Conservation (phyloP, 345 rosid species). For the Ceriops zippeliana region DNA sequence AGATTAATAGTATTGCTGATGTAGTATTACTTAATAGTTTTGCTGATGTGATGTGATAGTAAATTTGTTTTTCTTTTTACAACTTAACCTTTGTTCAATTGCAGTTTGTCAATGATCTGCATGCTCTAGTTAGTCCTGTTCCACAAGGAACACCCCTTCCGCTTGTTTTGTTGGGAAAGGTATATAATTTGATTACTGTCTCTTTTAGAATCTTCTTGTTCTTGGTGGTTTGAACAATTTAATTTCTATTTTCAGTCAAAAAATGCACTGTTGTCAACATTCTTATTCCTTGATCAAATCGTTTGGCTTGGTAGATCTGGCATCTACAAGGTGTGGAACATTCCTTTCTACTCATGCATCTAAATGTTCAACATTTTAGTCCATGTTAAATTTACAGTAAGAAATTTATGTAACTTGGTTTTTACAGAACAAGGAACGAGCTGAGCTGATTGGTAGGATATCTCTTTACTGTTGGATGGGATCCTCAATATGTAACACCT, state of each 20-base stretch:
- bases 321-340: conserved; percentile 66
- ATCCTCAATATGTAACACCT: conserved; percentile 66
- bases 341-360: neutral
- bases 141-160: conserved; percentile 91
- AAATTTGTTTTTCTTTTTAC: neutral
- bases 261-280: conserved; percentile 79
- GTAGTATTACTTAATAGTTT: neutral
- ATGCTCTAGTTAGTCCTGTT: conserved; percentile 76
- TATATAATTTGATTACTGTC: conserved; percentile 13
- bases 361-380: neutral
- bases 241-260: conserved; percentile 59
- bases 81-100: conserved; percentile 20
- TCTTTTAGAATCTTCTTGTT: neutral
- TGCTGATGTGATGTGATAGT: conserved; percentile 6
- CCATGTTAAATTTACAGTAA: neutral
- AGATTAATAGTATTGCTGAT: too few relatives aligned
- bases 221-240: conserved; percentile 7
- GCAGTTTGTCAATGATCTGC: conserved; percentile 95
- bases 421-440: conserved; percentile 72
- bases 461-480: conserved; percentile 94
- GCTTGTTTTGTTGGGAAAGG: conserved; percentile 87
- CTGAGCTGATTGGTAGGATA: conserved; percentile 74
- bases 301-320: conserved; percentile 96
- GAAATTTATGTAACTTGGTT: neutral
- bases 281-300: conserved; percentile 95